Percentiles rank a stretch among this genome's conserved stretches.
phyloP scores from a whole-genome alignment of 2,329 filamentous ascomycete genomes.

The Fusarium sp. region DNA sequence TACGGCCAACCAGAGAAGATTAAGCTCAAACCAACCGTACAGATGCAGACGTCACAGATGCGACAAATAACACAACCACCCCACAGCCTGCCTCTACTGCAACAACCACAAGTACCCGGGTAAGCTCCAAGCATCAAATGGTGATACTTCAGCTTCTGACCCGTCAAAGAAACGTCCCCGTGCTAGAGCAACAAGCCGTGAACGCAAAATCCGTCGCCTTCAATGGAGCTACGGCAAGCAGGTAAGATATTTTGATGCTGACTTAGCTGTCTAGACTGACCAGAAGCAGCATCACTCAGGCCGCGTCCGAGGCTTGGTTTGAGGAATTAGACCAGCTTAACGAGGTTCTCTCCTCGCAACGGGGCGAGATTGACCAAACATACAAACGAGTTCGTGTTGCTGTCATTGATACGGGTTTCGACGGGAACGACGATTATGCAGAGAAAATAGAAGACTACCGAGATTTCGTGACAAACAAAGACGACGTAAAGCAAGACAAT shows the following conservation, averaged over 20 bases:
- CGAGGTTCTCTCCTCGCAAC: background rate
- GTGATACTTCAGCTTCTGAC: background rate
- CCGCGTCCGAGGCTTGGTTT: conserved; percentile 13
- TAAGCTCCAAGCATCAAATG: background rate
- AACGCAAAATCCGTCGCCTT: background rate
- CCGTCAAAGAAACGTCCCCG: background rate
- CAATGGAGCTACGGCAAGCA: conserved; percentile 6
- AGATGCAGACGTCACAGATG: background rate
- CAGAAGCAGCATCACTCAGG: background rate
- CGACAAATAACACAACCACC: background rate
- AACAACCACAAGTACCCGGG: background rate
- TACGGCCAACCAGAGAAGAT: conserved; percentile 18
- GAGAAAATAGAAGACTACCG: conserved; percentile 3
- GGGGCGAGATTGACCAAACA: background rate
- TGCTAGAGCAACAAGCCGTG: background rate
- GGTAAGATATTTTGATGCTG: background rate
- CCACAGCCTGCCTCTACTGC: background rate
- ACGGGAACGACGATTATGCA: background rate
- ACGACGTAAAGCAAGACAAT: conserved; percentile 6
- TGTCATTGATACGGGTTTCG: background rate
- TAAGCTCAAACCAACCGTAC: conserved; percentile 1
- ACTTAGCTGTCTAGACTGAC: background rate
- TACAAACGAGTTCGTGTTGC: conserved; percentile 1
- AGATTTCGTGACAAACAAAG: conserved; percentile 8
- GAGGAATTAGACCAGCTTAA: conserved; percentile 11